Base-by-base conservation (phyloP, 2,329 filamentous ascomycete genomes). In the Helotiales sp. region DNA sequence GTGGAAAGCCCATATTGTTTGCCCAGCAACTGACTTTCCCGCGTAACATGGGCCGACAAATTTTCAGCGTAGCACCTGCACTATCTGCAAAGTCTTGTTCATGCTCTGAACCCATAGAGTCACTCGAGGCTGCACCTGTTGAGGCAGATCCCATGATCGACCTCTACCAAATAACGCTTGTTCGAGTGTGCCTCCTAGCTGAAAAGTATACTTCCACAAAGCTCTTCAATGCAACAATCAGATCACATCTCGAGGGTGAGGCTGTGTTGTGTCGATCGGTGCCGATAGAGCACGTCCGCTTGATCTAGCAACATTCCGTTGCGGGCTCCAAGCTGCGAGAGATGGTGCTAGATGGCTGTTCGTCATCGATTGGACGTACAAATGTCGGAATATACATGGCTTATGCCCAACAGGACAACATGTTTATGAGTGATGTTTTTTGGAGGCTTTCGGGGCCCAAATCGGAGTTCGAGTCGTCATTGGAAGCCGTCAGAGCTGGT, bases 151-250 rank as follows among this genome's bases (percentile, higher is more conserved):
- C 36, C 24, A n/a, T 17, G 2, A 25, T 12, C 15, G 52, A 52
- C 19, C 17, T 52, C 9, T 29, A 34, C n/a, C 46, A 8, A 46
- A 30, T 54, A 3, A 53, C 59, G 4, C 52, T 65, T 30, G 31
- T 65, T 25, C 24, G 48, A 12, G 52, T 63, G 3, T 60, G 59
- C 48, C n/a, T 65, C 19, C 34, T 65, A 1, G 59, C 57, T 7
- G 59, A 63, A 34, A 58, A 30, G 8, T 47, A 56, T 12, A 44
- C 33, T 22, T 65, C 59, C 61, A 33, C 38, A 13, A 42, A 22
- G 15, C 50, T 62, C 17, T 65, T 60, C 53, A 62, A 65, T 36
- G 48, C 38, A 17, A 52, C 61, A 5, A 59, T 65, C 22, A 44
- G 50, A 5, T 17, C 52, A 9, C 63, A 65, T 38, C 38, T 61